Percentiles rank a stretch among this genome's conserved stretches.
phyloP scores from a whole-genome alignment of 1,284 basidiomycete species.

The Exobasidium cylindrosporum region DNA sequence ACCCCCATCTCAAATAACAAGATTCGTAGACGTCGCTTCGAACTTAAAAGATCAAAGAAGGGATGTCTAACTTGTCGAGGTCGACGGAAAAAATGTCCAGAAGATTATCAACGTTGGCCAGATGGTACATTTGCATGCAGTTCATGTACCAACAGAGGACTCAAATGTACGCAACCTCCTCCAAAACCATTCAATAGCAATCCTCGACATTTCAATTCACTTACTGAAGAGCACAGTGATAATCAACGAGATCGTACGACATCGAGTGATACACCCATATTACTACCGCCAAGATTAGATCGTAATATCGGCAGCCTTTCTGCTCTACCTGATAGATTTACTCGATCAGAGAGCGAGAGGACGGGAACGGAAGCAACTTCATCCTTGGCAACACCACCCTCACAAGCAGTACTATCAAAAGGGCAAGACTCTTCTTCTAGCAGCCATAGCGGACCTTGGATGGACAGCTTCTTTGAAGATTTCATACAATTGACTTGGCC shows the following conservation, averaged over 20 bases:
- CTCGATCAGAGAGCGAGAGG: no score
- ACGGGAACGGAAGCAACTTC: no score
- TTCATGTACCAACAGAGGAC: constrained; percentile 29
- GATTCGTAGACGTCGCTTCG: no score
- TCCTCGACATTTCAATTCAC: background rate
- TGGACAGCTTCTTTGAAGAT: constrained; percentile 39
- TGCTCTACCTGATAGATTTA: no score
- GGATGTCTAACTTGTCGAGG: constrained; percentile 38
- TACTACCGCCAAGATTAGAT: constrained; percentile 12
- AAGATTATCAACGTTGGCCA: constrained; percentile 29
- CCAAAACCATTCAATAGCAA: constrained; percentile 2
- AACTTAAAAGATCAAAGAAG: constrained; percentile 25
- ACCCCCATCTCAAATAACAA: no score
- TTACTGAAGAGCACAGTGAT: background rate
- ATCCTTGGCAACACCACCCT: no score
- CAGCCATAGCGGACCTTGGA: no score
- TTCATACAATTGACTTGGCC: constrained; percentile 32
- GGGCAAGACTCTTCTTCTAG: no score
- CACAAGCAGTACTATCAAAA: no score
- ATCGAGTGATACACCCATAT: constrained; percentile 15
- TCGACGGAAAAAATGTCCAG: constrained; percentile 38
- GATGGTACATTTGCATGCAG: constrained; percentile 29
- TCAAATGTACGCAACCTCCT: constrained; percentile 24
- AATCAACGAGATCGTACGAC: constrained; percentile 5
- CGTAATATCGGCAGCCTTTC: constrained; percentile 1